These are phyloP conservation scores for Leccinum truebloodii DNA, from an alignment of 768 basidiomycete species.

Conservation along the genomic window DNA sequence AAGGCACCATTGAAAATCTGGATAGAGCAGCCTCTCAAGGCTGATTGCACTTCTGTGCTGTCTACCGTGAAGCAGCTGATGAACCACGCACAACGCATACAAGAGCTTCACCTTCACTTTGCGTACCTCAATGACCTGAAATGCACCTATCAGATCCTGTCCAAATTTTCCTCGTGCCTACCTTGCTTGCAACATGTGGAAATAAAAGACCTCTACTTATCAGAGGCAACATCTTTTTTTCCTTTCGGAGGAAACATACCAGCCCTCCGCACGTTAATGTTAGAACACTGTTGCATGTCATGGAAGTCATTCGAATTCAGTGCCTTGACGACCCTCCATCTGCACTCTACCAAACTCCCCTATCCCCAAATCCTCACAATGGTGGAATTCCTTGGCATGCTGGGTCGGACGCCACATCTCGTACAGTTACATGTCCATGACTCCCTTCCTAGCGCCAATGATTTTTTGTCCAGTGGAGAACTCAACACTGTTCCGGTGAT, in stretches of 20 bases:
- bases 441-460: conserved; percentile 25
- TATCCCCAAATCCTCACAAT: conserved; percentile 28
- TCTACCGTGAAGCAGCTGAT: neutral
- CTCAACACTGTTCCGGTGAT: neutral
- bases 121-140: neutral
- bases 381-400: conserved; percentile 31
- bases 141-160: neutral
- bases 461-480: too few relatives aligned
- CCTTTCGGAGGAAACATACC: neutral
- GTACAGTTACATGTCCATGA: conserved; percentile 35
- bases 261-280: neutral
- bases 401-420: conserved; percentile 36
- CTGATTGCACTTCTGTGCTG: too few relatives aligned
- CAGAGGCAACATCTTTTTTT: neutral
- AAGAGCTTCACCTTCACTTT: neutral
- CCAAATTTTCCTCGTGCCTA: neutral
- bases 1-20: conserved; percentile 30
- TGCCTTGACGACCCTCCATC: conserved; percentile 37
- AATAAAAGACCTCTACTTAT: neutral
- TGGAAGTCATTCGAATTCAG: neutral
- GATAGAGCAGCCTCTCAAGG: too few relatives aligned
- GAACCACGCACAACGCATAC: neutral
- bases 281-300: neutral
- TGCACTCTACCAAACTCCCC: conserved; percentile 25
- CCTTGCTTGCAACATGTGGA: neutral